Conservation (phyloP, 2,329 filamentous ascomycete genomes). For the Mycosphaerella sp. region DNA sequence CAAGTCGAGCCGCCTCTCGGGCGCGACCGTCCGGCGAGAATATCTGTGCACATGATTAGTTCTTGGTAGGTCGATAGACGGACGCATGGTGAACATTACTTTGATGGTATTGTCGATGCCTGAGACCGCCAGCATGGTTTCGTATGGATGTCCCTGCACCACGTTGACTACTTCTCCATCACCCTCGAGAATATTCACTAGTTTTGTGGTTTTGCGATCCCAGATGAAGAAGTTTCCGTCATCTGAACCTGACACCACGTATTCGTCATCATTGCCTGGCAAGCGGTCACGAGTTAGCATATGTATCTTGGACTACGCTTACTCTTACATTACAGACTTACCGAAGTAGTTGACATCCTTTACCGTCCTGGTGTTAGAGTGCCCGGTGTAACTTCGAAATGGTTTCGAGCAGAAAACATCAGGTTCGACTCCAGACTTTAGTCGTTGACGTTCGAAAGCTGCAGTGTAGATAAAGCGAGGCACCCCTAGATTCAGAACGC, state of each 20-base stretch:
- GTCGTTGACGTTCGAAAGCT: conserved; percentile 44
- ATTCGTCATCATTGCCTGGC: conserved; percentile 51
- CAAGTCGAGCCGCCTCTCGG: conserved; percentile 52
- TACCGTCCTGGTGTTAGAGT: conserved; percentile 62
- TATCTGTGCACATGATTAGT: conserved; percentile 50
- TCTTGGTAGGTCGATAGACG: no score
- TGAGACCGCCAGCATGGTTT: conserved; percentile 59
- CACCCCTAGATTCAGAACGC: conserved; percentile 30
- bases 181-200: conserved; percentile 60
- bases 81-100: no score
- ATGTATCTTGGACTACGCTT: background rate
- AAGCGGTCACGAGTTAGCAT: background rate
- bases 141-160: conserved; percentile 61
- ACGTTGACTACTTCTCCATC: conserved; percentile 67
- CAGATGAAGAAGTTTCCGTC: conserved; percentile 64
- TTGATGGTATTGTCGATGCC: conserved; percentile 43
- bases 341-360: conserved; percentile 67
- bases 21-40: conserved; percentile 57
- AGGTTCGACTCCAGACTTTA: conserved; percentile 48
- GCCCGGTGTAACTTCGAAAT: conserved; percentile 54
- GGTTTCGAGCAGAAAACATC: conserved; percentile 52
- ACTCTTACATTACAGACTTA: conserved; percentile 27
- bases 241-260: conserved; percentile 62
- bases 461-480: conserved; percentile 42
- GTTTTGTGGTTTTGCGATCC: conserved; percentile 55